Evolutionary conservation across 257 asterid species (phyloP), one percentile per base, ranked within the genome.

Genomic region (Primulina eburnea): DNA sequence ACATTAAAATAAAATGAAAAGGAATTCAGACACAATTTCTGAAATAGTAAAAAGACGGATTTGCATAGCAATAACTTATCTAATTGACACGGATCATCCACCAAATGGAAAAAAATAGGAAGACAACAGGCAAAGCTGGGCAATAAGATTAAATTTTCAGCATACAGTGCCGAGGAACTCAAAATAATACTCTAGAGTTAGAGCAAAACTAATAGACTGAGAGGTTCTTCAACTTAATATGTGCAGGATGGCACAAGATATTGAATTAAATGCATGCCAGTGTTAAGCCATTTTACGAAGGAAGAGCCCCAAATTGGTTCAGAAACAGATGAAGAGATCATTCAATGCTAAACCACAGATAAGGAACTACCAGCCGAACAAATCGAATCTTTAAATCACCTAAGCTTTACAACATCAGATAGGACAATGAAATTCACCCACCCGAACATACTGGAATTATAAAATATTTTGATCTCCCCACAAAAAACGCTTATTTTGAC

Each of bases 181-280:
- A 40, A 43, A 47, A 32, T 35, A 30, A 17, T 52, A 37, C 38
- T 61, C n/a, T 62, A 33, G 28, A 35, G 59, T 38, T n/a, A 37
- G 65, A 40, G 57, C 63, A 62, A 78, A 64, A 60, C n/a, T 61
- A 69, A 16, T 47, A 7, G 16, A 37, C 34, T 55, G 73, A 57
- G 65, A 58, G 6, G 61, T 33, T 72, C 62, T 40, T 69, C 50
- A 69, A 68, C 64, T 63, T 26, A 62, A 50, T 33, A 29, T 33
- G n/a, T 37, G 35, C 12, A 17, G 20, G 37, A 68, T 30, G 70
- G 65, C 38, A 21, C 66, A 34, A 57, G 55, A 57, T 65, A 33
- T 21, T 60, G 43, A 61, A 52, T 52, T 5, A 50, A 55, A 43
- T 62, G 61, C 53, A 56, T 29, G 47, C 66, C 20, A 33, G 68